Evolutionary conservation across 352 stramenopile genomes (phyloP).

Genomic region (Phytophthora syringae): DNA sequence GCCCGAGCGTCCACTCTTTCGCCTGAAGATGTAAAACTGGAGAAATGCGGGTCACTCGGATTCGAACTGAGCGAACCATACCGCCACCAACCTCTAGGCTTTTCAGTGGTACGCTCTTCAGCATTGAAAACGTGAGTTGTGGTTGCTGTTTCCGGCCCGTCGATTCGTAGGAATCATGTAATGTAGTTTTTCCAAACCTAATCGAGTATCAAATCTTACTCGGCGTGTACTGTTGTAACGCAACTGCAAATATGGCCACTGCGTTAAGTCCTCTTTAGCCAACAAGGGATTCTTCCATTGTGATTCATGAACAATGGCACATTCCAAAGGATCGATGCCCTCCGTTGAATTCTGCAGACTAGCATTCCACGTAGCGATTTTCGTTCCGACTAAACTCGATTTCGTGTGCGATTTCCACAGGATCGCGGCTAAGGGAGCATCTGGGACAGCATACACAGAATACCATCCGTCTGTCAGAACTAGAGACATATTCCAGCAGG

Average conservation of each 20-base stretch:
- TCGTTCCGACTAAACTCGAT: constrained; percentile 55
- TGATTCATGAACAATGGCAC: constrained; percentile 43
- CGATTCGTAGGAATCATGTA: constrained; percentile 10
- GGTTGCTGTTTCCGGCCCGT: constrained; percentile 24
- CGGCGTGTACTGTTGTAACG: constrained; percentile 75
- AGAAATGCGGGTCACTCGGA: constrained; percentile 58
- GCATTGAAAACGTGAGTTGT: constrained; percentile 48
- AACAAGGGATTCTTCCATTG: constrained; percentile 57
- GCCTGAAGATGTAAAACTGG: constrained; percentile 69
- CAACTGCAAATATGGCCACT: constrained; percentile 68
- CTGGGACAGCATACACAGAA: constrained; percentile 63
- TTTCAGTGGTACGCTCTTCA: constrained; percentile 72
- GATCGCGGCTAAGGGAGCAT: constrained; percentile 41
- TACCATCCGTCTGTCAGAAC: constrained; percentile 84
- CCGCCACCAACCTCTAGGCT: constrained; percentile 68
- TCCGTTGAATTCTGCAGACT: constrained; percentile 66
- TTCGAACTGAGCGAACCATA: constrained; percentile 64
- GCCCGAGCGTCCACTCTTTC: constrained; percentile 67
- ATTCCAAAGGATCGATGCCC: constrained; percentile 74
- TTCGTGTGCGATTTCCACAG: constrained; percentile 57
- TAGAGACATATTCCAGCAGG: constrained; percentile 61
- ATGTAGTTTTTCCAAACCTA: constrained; percentile 57
- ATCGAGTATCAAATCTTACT: constrained; percentile 42
- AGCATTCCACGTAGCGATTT: constrained; percentile 76
- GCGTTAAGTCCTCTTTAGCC: constrained; percentile 52